Conservation (phyloP, 2,329 filamentous ascomycete genomes). For the Epichloe amarillans region DNA sequence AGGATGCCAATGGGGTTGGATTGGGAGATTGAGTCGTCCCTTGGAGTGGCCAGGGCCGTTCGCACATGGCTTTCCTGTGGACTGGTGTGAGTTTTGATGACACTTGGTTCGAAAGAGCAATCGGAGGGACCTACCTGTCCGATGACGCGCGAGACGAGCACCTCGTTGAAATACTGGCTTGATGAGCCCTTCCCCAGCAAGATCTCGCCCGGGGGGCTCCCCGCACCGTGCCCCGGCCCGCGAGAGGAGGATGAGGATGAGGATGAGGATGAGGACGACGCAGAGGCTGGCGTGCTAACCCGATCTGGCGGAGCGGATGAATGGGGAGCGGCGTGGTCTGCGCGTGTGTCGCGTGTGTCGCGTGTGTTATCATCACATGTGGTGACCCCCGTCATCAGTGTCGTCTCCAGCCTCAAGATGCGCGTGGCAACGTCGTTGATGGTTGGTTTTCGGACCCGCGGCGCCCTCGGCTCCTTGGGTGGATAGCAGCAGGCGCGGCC, state of each 20-base stretch:
- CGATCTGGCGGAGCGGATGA: neutral
- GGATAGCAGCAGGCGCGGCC: constrained; percentile 19
- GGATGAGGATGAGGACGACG: too few relatives aligned
- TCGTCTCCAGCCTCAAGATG: constrained; percentile 21
- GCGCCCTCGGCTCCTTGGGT: constrained; percentile 11
- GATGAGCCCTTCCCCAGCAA: constrained; percentile 19
- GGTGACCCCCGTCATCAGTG: constrained; percentile 2
- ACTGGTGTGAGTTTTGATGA: neutral
- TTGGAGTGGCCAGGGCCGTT: constrained; percentile 3
- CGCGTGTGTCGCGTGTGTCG: neutral
- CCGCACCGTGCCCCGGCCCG: neutral
- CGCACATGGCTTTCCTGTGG: constrained; percentile 1
- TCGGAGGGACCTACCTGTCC: constrained; percentile 15
- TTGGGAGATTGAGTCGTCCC: neutral
- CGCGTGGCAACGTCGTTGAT: constrained; percentile 22
- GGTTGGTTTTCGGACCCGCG: constrained; percentile 16
- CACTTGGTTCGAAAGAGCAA: neutral
- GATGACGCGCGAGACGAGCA: constrained; percentile 21
- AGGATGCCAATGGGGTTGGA: constrained; percentile 22
- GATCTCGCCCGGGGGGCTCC: constrained; percentile 11
- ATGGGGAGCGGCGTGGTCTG: neutral
- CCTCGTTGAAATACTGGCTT: constrained; percentile 25
- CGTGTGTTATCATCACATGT: too few relatives aligned
- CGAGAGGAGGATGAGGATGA: neutral
- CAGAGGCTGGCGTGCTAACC: too few relatives aligned